These are phyloP conservation scores for Peniophora sp. DNA, from an alignment of 1,284 basidiomycete genomes.

Conservation along the genomic window DNA sequence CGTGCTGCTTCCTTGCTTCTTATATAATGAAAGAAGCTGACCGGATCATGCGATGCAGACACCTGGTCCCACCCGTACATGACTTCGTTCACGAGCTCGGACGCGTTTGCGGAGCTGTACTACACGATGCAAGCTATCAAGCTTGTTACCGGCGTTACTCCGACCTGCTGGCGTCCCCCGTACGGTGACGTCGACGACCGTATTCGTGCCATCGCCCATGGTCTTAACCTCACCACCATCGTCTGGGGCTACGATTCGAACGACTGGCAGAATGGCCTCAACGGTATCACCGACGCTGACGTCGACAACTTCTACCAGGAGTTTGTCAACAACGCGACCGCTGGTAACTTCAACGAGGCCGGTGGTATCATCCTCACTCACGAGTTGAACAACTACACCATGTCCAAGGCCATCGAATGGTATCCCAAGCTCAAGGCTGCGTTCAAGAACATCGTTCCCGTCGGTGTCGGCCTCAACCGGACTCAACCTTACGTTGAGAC, in stretches of 20 bases:
- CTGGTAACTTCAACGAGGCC: slow-evolving; percentile 33
- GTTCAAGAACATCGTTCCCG: slow-evolving; percentile 38
- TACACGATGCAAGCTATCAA: slow-evolving; percentile 56
- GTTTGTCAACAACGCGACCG: slow-evolving; percentile 27
- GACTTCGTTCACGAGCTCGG: slow-evolving; percentile 63
- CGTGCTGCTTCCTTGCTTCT: slow-evolving; percentile 17
- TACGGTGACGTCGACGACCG: slow-evolving; percentile 41
- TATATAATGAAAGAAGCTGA: too few relatives aligned
- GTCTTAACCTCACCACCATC: slow-evolving; percentile 53
- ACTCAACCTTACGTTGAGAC: slow-evolving; percentile 40
- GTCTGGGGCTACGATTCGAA: slow-evolving; percentile 65
- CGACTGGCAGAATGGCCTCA: slow-evolving; percentile 56
- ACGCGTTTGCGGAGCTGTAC: slow-evolving; percentile 76
- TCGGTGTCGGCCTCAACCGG: slow-evolving; percentile 37
- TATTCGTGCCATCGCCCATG: slow-evolving; percentile 56
- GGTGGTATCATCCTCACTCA: slow-evolving; percentile 44
- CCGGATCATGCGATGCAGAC: slow-evolving; percentile 23
- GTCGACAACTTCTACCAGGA: slow-evolving; percentile 35
- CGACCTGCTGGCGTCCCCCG: slow-evolving; percentile 68
- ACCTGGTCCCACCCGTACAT: slow-evolving; percentile 58
- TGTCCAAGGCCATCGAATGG: slow-evolving; percentile 36
- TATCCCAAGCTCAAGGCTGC: slow-evolving; percentile 30
- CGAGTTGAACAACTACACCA: slow-evolving; percentile 42
- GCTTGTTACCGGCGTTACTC: slow-evolving; percentile 52
- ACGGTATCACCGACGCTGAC: slow-evolving; percentile 29